phyloP scores from a whole-genome alignment of 805 yeast species.

The Wickerhamiella kurtzmanii region DNA sequence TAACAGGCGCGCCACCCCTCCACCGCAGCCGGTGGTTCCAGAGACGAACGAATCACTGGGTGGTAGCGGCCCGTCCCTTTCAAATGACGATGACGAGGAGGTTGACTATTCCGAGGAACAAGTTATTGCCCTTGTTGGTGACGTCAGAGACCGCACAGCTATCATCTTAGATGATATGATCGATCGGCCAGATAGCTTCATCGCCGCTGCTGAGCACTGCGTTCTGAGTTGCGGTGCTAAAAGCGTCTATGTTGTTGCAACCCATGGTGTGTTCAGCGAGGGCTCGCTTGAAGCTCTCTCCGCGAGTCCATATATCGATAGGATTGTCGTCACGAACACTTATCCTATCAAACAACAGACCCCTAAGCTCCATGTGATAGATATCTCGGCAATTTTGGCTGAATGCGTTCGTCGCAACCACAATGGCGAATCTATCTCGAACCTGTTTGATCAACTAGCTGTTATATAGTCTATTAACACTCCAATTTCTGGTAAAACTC shows the following conservation, averaged over 20 bases:
- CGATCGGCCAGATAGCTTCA: constrained; percentile 85
- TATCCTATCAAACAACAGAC: constrained; percentile 67
- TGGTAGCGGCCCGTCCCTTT: constrained; percentile 59
- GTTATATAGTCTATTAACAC: constrained; percentile 12
- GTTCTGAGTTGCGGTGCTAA: constrained; percentile 93
- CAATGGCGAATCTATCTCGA: constrained; percentile 93
- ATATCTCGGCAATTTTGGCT: constrained; percentile 88
- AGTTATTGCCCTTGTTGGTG: constrained; percentile 91
- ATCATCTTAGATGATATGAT: constrained; percentile 94
- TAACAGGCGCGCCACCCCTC: neutral
- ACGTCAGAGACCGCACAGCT: constrained; percentile 83
- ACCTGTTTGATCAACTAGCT: constrained; percentile 76
- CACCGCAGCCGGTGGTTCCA: neutral
- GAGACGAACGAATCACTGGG: constrained; percentile 46
- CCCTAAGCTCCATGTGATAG: constrained; percentile 71
- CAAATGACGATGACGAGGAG: constrained; percentile 66
- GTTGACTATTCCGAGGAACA: constrained; percentile 65
- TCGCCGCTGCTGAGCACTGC: constrained; percentile 97
- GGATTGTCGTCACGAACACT: constrained; percentile 89
- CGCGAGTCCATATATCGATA: constrained; percentile 70
- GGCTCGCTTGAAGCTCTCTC: constrained; percentile 70
- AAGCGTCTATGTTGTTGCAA: constrained; percentile 77
- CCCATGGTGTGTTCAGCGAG: constrained; percentile 90
- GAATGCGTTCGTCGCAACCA: constrained; percentile 98
- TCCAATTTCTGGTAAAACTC: neutral